phyloP scores from a whole-genome alignment of 2,329 filamentous ascomycete species.

The Balansia obtecta region DNA sequence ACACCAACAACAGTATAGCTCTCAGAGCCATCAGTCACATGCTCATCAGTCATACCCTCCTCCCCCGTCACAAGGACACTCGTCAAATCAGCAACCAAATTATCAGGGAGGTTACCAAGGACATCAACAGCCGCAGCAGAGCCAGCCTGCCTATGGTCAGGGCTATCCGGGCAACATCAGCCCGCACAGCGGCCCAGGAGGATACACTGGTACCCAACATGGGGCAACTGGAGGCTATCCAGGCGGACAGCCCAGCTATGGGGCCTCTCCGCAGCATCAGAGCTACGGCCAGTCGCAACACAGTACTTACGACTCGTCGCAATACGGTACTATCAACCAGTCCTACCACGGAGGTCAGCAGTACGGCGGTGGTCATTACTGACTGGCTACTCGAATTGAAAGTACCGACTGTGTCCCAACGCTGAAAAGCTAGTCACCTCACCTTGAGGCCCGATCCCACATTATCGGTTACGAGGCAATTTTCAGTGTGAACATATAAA shows the following conservation, averaged over 20 bases:
- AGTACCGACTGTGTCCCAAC: too few species aligned
- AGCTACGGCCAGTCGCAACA: conserved; percentile 7
- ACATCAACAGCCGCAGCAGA: conserved; percentile 7
- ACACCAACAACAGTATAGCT: conserved; percentile 15
- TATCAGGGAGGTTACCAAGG: conserved; percentile 5
- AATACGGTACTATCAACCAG: conserved; percentile 16
- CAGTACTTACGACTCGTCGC: conserved; percentile 11
- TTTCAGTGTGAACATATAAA: too few species aligned
- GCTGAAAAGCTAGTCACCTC: too few species aligned
- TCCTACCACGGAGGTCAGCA: conserved; percentile 15
- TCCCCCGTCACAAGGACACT: conserved; percentile 9
- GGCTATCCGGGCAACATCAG: conserved; percentile 9
- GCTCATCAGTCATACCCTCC: conserved; percentile 12
- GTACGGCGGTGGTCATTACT: conserved; percentile 9
- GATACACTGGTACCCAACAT: conserved; percentile 9
- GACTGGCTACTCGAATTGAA: neutral
- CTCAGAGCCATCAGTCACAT: conserved; percentile 11
- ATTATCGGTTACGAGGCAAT: too few species aligned
- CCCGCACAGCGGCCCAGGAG: conserved; percentile 14
- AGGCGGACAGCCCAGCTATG: conserved; percentile 13
- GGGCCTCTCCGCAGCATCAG: conserved; percentile 9
- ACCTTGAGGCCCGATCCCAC: too few species aligned
- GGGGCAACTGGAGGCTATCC: conserved; percentile 14
- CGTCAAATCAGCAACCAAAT: conserved; percentile 10
- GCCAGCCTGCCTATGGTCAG: conserved; percentile 11